Percentiles rank a stretch among this genome's conserved stretches.
Evolutionary conservation across 371 early-diverging fungal species (phyloP).

Genomic region (Funneliformis caledonium): DNA sequence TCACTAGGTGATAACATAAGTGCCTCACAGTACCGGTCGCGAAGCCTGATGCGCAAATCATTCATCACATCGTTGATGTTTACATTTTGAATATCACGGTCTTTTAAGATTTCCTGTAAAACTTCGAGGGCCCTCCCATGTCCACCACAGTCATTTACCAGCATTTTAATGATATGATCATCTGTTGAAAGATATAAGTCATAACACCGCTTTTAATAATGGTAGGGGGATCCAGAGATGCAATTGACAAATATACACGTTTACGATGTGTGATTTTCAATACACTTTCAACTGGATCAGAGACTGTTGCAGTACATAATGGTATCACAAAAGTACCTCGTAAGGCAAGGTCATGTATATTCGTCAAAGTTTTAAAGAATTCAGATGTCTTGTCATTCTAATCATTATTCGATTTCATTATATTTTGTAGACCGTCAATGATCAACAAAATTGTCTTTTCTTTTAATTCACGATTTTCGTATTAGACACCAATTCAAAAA

Average conservation of each 20-base stretch:
- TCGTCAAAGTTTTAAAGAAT: neutral
- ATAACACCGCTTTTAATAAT: neutral
- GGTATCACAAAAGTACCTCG: neutral
- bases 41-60: slow-evolving; percentile 33
- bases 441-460: slow-evolving; percentile 42
- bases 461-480: slow-evolving; percentile 3
- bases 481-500: slow-evolving; percentile 29
- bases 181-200: neutral
- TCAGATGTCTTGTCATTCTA: slow-evolving; percentile 26
- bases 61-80: slow-evolving; percentile 42
- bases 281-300: neutral
- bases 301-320: slow-evolving; percentile 40
- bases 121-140: slow-evolving; percentile 44
- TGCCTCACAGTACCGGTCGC: slow-evolving; percentile 37
- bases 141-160: slow-evolving; percentile 43
- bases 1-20: slow-evolving; percentile 32
- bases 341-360: neutral
- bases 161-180: slow-evolving; percentile 40
- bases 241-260: neutral
- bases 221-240: slow-evolving; percentile 42
- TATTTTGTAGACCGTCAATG: slow-evolving; percentile 42
- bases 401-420: slow-evolving; percentile 32
- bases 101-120: slow-evolving; percentile 30
- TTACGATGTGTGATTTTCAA: neutral
- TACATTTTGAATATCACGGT: neutral